Conservation (phyloP, 1,284 basidiomycete species). For the Paramarasmius palmivorus region DNA sequence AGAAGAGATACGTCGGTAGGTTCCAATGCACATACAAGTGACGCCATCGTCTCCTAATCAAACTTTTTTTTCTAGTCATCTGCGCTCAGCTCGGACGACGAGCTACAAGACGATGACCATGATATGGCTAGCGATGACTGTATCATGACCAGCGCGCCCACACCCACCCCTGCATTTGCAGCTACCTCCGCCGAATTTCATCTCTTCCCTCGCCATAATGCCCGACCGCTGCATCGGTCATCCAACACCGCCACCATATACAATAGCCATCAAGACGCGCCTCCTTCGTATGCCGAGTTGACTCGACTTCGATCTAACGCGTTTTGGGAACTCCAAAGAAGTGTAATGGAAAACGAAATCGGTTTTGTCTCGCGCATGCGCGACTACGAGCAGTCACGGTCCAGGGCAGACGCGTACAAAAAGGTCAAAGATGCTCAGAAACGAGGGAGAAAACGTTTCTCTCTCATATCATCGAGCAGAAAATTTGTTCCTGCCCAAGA, state of each 20-base stretch:
- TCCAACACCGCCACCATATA: slow-evolving; percentile 19
- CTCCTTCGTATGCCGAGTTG: slow-evolving; percentile 34
- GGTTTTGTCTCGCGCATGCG: slow-evolving; percentile 72
- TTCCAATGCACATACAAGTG: slow-evolving; percentile 3
- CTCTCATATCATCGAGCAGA: slow-evolving; percentile 24
- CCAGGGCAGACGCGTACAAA: slow-evolving; percentile 34
- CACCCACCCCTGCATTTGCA: slow-evolving; percentile 41
- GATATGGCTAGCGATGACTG: slow-evolving; percentile 18
- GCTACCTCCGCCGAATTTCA: slow-evolving; percentile 62
- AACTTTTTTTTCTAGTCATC: slow-evolving; percentile 17
- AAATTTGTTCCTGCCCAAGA: slow-evolving; percentile 15
- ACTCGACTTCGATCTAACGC: slow-evolving; percentile 56
- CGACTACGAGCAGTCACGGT: slow-evolving; percentile 59
- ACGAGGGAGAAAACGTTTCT: slow-evolving; percentile 39
- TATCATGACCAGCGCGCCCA: slow-evolving; percentile 16
- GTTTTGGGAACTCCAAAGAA: slow-evolving; percentile 62
- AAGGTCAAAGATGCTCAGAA: slow-evolving; percentile 36
- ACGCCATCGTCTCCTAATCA: background rate
- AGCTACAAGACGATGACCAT: background rate
- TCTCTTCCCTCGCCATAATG: slow-evolving; percentile 39
- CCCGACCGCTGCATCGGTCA: slow-evolving; percentile 23
- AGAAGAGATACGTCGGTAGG: slow-evolving; percentile 49
- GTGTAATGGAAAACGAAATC: slow-evolving; percentile 61
- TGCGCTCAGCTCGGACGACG: slow-evolving; percentile 15
- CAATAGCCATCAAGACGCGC: slow-evolving; percentile 23